phyloP scores from a whole-genome alignment of 2,329 filamentous ascomycete genomes.

The Ophiostoma quercus region DNA sequence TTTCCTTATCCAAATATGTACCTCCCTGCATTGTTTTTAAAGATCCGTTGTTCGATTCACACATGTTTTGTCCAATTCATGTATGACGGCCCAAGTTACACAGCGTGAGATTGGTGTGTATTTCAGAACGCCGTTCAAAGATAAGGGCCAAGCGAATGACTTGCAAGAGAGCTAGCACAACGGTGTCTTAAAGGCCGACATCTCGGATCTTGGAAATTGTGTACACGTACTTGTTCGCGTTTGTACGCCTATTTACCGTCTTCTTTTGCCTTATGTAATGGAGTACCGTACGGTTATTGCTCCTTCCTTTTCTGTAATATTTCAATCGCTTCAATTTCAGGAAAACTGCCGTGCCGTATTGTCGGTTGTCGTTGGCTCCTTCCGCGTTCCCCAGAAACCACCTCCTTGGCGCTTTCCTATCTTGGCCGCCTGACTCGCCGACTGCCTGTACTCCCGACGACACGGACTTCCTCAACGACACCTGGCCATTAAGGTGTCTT shows the following conservation, averaged over 20 bases:
- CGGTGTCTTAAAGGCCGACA: neutral
- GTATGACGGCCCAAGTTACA: neutral
- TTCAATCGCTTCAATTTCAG: neutral
- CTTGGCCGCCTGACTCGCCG: conserved; percentile 8
- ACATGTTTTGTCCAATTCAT: neutral
- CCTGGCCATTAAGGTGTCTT: neutral
- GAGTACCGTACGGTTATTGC: neutral
- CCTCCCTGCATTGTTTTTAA: neutral
- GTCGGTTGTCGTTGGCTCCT: neutral
- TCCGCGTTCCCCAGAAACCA: neutral
- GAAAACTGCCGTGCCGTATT: neutral
- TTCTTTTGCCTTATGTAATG: conserved; percentile 3
- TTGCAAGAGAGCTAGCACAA: neutral
- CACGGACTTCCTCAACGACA: neutral
- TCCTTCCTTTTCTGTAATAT: conserved; percentile 2
- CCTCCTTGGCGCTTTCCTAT: neutral
- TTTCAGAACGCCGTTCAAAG: neutral
- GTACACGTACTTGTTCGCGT: conserved; percentile 4
- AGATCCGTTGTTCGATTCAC: neutral
- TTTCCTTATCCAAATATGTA: neutral
- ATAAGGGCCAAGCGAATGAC: neutral
- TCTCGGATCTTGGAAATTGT: neutral
- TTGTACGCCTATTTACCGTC: too few relatives aligned
- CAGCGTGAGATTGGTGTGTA: neutral
- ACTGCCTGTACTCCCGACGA: neutral